phyloP scores from a whole-genome alignment of 73 alveolate species.

The Paramecium primaurelia region DNA sequence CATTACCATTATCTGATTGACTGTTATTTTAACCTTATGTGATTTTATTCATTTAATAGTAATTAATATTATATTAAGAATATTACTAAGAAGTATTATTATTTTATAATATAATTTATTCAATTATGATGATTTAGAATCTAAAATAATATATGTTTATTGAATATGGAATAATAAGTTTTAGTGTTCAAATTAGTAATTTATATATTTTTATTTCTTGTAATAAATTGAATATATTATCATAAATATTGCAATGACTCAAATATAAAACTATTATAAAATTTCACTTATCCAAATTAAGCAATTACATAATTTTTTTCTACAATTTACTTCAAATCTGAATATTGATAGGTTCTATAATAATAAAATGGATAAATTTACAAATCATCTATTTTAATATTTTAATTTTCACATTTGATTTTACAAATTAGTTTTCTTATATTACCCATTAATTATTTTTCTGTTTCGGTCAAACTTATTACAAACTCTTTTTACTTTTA shows the following conservation, averaged over 20 bases:
- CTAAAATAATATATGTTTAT: too few species aligned
- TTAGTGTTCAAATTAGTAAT: neutral
- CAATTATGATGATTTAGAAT: too few species aligned
- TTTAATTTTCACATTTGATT: neutral
- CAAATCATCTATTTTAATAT: neutral
- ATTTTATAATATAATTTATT: neutral
- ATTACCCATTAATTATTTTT: neutral
- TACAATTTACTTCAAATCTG: neutral
- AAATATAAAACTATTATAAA: conserved; percentile 12
- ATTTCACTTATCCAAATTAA: neutral
- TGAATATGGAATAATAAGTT: too few species aligned
- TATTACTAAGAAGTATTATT: neutral
- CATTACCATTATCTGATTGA: neutral
- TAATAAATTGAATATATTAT: neutral
- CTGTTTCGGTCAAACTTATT: neutral
- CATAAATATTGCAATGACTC: conserved; percentile 15
- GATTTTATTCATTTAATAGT: neutral
- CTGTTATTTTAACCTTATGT: neutral
- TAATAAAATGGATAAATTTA: neutral
- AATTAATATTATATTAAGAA: neutral
- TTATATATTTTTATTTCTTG: neutral
- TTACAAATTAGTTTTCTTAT: neutral
- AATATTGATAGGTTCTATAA: neutral
- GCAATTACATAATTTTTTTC: neutral
- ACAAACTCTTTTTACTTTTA: neutral